Conservation (phyloP, 305 asterid species). For the Fraxinus xanthoxyloides region DNA sequence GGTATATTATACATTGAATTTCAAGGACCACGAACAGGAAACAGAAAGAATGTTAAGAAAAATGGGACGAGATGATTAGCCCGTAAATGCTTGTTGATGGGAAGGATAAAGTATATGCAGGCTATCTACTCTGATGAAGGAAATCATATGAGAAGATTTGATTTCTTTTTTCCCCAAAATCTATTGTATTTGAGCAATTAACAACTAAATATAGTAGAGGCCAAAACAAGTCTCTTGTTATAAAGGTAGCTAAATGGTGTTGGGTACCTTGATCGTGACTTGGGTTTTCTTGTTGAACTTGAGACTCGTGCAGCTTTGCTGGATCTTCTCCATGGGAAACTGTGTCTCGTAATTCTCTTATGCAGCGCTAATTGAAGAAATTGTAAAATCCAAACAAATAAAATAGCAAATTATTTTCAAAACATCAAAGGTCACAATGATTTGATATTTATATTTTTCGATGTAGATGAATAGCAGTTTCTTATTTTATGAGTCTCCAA, state of each 20-base stretch:
- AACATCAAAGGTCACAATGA: conserved; percentile 3
- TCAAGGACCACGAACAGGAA: background rate
- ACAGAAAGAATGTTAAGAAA: background rate
- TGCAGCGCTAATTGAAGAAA: conserved; percentile 44
- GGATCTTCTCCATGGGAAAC: conserved; percentile 68
- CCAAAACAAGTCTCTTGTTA: background rate
- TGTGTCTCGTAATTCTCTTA: conserved; percentile 58
- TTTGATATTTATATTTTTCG: background rate
- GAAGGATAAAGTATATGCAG: background rate
- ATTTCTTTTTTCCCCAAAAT: background rate
- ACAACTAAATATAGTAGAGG: background rate
- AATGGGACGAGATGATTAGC: background rate
- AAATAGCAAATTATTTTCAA: conserved; percentile 2
- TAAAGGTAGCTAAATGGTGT: background rate
- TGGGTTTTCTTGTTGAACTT: conserved; percentile 40
- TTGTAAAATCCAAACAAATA: background rate
- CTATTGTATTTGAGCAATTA: background rate
- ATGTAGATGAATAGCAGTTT: background rate
- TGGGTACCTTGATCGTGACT: conserved; percentile 56
- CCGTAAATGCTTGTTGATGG: background rate
- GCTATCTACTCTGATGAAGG: background rate
- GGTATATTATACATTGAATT: background rate
- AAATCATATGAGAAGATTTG: background rate
- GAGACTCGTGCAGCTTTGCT: conserved; percentile 58
- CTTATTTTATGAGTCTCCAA: background rate